Conservation (phyloP, 176 grass and related monocot genomes). For the Typha latifolia region DNA sequence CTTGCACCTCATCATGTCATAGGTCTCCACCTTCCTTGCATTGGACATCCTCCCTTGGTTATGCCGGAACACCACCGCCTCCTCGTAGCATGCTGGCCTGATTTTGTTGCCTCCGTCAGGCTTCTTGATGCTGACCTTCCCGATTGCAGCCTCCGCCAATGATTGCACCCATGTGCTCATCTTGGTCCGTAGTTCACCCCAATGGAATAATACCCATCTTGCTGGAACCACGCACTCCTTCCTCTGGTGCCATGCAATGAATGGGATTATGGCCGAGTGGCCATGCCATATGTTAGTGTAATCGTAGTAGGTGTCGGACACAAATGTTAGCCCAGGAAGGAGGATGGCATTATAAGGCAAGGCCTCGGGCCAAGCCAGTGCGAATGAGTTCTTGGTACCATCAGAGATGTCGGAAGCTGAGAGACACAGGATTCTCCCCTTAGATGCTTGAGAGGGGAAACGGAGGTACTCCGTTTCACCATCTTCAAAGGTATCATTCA, state of each 20-base stretch:
- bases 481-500: slow-evolving; percentile 22
- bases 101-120: background rate
- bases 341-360: slow-evolving; percentile 17
- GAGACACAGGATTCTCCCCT: slow-evolving; percentile 15
- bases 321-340: slow-evolving; percentile 16
- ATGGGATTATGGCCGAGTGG: slow-evolving; percentile 13
- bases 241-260: slow-evolving; percentile 20
- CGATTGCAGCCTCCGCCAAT: slow-evolving; percentile 9
- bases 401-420: slow-evolving; percentile 1
- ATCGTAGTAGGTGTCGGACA: slow-evolving; percentile 24
- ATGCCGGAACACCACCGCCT: slow-evolving; percentile 28
- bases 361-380: slow-evolving; percentile 14
- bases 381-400: slow-evolving; percentile 21
- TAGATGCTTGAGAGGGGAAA: slow-evolving; percentile 19
- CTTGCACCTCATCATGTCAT: slow-evolving; percentile 33
- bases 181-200: slow-evolving; percentile 13
- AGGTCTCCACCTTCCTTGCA: slow-evolving; percentile 15
- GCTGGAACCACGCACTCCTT: slow-evolving; percentile 14
- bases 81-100: slow-evolving; percentile 18
- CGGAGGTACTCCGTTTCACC: slow-evolving; percentile 27
- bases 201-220: slow-evolving; percentile 28
- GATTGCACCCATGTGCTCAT: slow-evolving; percentile 12
- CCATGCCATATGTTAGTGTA: slow-evolving; percentile 32
- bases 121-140: slow-evolving; percentile 9
- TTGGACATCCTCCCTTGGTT: slow-evolving; percentile 23